Evolutionary conservation across 2,329 filamentous ascomycete genomes (phyloP).

Genomic region (Hirsutella minnesotensis): DNA sequence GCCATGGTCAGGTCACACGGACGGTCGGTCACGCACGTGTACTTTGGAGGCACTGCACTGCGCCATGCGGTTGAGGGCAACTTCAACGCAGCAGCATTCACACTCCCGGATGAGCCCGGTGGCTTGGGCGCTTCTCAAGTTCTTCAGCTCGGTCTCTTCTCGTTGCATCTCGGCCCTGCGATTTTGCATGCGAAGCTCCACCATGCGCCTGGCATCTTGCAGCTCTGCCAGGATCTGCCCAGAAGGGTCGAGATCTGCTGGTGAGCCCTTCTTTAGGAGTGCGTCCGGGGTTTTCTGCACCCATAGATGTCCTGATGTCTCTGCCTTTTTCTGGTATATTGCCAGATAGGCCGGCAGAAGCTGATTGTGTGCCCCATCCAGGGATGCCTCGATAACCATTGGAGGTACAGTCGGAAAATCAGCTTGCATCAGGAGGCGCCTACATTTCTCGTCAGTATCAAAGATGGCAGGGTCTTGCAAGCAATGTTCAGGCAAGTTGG

Average conservation of each 20-base stretch:
- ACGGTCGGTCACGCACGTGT: conserved; percentile 31
- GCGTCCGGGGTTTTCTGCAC: conserved; percentile 3
- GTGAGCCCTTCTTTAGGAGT: conserved; percentile 1
- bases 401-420: neutral
- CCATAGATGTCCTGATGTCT: neutral
- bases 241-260: conserved; percentile 1
- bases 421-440: neutral
- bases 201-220: conserved; percentile 7
- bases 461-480: no score
- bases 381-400: neutral
- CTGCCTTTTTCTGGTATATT: neutral
- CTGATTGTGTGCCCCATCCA: neutral
- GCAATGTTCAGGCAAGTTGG: no score
- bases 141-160: conserved; percentile 22
- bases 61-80: conserved; percentile 54
- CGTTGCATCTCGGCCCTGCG: conserved; percentile 20
- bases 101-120: conserved; percentile 53
- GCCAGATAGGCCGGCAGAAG: neutral
- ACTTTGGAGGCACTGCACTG: conserved; percentile 45
- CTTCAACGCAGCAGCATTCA: conserved; percentile 59
- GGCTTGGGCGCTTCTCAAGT: conserved; percentile 27
- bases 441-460: neutral
- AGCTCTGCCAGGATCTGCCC: conserved; percentile 11
- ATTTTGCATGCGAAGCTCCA: neutral
- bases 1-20: neutral